Evolutionary conservation across 202 grass and related monocot species (phyloP), one percentile per base, ranked within the genome.

Genomic region (Panicum virgatum): DNA sequence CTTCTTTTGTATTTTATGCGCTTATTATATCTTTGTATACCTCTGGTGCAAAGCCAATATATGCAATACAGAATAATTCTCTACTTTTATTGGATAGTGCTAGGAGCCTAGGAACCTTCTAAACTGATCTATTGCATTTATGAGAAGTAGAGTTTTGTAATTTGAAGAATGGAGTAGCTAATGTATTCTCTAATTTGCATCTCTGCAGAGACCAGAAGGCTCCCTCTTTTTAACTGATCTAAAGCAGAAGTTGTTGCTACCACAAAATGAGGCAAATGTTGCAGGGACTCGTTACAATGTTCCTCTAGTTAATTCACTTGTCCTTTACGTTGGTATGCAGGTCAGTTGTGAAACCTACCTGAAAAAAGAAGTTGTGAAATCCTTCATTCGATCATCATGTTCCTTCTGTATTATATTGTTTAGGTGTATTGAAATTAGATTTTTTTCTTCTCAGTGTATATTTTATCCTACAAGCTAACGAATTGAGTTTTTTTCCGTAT

Each of bases 251-350:
- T 86, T 98, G 26, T 72, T 98, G 74, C 85, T 98, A 47, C 77
- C 90, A 46, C 89, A 82, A 85, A 95, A 77, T 34, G 96, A 98
- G 83, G 90, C 87, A 60, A 85, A 72, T 69, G 58, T 78, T 66
- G 89, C 92, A 70, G 96, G 92, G n/a, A 93, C 92, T 51, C 90
- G 90, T 73, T 98, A 93, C 47, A 98, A 95, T 89, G 90, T 98
- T 52, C 90, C 92, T 79, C 77, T 98, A 27, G 89, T 98, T 72
- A 98, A 98, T 76, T 98, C 96, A 16, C 90, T 98, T 63, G 92
- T 95, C 36, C 85, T 98, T 75, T 98, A 95, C 64, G 88, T 98
- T 11, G 96, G 96, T 80, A 95, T 95, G 76, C 92, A 98, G 92
- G 96, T 98, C 76, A 57, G 85, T 82, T 89, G 23, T 34, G 61